phyloP scores from a whole-genome alignment of 2,329 filamentous ascomycete species.

The Aquanectria penicillioides region DNA sequence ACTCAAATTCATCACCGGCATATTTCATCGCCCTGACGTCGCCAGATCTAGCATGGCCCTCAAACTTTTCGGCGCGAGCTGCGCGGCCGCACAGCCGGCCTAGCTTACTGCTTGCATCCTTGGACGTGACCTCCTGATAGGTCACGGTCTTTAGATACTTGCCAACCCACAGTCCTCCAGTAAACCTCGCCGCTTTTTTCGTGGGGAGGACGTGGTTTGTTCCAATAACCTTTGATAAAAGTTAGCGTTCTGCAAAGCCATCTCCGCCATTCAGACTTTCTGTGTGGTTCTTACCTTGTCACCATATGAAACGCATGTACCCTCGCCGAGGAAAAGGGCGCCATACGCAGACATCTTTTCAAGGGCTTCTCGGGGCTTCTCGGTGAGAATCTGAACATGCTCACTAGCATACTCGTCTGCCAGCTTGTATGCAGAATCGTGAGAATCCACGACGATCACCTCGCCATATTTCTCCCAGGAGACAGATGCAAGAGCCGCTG shows the following conservation, averaged over 20 bases:
- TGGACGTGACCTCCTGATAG: background rate
- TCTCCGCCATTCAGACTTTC: too few relatives aligned
- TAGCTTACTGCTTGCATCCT: background rate
- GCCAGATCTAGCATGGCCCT: background rate
- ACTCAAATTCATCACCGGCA: too few relatives aligned
- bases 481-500: background rate
- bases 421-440: conserved; percentile 10
- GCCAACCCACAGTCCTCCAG: background rate
- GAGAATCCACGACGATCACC: conserved; percentile 1
- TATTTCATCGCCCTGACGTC: background rate
- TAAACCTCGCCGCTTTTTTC: background rate
- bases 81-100: background rate
- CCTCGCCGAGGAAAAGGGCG: conserved; percentile 16
- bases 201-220: background rate
- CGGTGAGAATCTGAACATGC: conserved; percentile 21
- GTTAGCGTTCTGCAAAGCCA: too few relatives aligned
- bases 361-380: conserved; percentile 9
- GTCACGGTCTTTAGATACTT: background rate
- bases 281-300: conserved; percentile 18
- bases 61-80: background rate
- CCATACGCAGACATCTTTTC: conserved; percentile 14
- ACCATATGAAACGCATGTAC: conserved; percentile 15
- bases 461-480: conserved; percentile 12
- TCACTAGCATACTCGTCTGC: conserved; percentile 13
- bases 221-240: background rate